phyloP scores from a whole-genome alignment of 192 early-diverging fungal genomes.

The Phlyctochytrium bullatum region DNA sequence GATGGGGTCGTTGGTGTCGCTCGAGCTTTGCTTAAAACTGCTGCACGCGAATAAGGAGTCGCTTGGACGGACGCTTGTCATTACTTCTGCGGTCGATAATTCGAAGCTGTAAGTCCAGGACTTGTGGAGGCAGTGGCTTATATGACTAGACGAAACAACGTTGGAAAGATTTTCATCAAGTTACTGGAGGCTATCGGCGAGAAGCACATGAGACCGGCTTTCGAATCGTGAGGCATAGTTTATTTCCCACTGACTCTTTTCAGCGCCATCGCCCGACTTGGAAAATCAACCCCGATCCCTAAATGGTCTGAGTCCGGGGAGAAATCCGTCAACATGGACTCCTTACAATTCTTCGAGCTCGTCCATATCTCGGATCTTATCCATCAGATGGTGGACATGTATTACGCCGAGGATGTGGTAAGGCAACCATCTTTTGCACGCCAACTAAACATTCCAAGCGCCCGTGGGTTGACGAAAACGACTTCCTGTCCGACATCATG shows the following conservation, averaged over 20 bases:
- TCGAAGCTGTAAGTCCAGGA: constrained; percentile 34
- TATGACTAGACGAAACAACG: constrained; percentile 57
- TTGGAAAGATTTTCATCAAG: constrained; percentile 77
- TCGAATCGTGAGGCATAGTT: constrained; percentile 38
- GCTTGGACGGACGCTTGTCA: constrained; percentile 47
- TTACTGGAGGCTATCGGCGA: constrained; percentile 70
- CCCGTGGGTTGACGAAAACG: constrained; percentile 77
- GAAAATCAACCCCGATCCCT: constrained; percentile 33
- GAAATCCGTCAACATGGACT: constrained; percentile 53
- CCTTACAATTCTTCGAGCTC: constrained; percentile 87
- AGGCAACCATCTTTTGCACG: constrained; percentile 4
- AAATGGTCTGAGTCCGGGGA: constrained; percentile 35
- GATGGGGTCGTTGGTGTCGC: constrained; percentile 63
- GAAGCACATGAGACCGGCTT: constrained; percentile 71
- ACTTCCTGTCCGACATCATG: constrained; percentile 88
- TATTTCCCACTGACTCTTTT: not conserved
- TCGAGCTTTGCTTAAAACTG: constrained; percentile 84
- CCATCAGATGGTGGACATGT: constrained; percentile 92
- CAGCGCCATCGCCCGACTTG: constrained; percentile 44
- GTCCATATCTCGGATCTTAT: constrained; percentile 91
- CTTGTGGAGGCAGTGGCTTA: constrained; percentile 6
- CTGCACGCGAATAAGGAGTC: constrained; percentile 85
- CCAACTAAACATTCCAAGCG: constrained; percentile 33
- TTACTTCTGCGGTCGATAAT: constrained; percentile 37
- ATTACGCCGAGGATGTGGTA: constrained; percentile 86